Evolutionary conservation across 164 flowering plant genomes (phyloP).

Genomic region (Tetracentron sinense): DNA sequence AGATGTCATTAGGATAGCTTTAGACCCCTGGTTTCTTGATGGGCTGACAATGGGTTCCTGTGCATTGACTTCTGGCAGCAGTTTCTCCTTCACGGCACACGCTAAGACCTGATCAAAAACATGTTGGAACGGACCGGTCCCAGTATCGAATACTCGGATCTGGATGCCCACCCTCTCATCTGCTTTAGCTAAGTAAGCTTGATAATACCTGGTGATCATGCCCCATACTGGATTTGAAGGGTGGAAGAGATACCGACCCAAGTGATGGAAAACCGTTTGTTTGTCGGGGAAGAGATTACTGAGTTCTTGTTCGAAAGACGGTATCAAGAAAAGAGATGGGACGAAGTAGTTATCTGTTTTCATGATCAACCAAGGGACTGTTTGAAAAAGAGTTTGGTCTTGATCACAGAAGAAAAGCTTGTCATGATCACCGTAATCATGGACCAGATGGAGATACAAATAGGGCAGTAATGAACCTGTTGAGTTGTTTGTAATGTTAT

Average conservation of each 20-base stretch:
- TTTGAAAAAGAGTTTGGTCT: slow-evolving; percentile 53
- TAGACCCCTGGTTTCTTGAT: slow-evolving; percentile 27
- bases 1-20: slow-evolving; percentile 67
- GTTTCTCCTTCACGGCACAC: slow-evolving; percentile 54
- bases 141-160: slow-evolving; percentile 60
- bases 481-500: slow-evolving; percentile 18
- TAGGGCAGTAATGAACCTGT: slow-evolving; percentile 21
- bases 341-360: slow-evolving; percentile 70
- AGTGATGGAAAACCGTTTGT: slow-evolving; percentile 68
- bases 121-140: slow-evolving; percentile 59
- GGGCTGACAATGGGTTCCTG: slow-evolving; percentile 16
- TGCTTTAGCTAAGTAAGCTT: slow-evolving; percentile 71
- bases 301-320: slow-evolving; percentile 62
- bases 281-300: slow-evolving; percentile 61
- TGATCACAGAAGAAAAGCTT: slow-evolving; percentile 84
- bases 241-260: slow-evolving; percentile 79
- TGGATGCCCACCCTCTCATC: slow-evolving; percentile 79
- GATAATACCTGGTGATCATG: slow-evolving; percentile 63
- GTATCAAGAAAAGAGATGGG: slow-evolving; percentile 77
- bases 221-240: slow-evolving; percentile 85
- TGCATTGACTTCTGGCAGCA: slow-evolving; percentile 46
- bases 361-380: slow-evolving; percentile 68
- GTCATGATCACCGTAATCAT: slow-evolving; percentile 68
- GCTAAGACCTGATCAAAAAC: slow-evolving; percentile 68
- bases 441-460: slow-evolving; percentile 67